Evolutionary conservation across 1,139 yeast genomes (phyloP).

Genomic region (Blastobotrys raffinosifermentans): DNA sequence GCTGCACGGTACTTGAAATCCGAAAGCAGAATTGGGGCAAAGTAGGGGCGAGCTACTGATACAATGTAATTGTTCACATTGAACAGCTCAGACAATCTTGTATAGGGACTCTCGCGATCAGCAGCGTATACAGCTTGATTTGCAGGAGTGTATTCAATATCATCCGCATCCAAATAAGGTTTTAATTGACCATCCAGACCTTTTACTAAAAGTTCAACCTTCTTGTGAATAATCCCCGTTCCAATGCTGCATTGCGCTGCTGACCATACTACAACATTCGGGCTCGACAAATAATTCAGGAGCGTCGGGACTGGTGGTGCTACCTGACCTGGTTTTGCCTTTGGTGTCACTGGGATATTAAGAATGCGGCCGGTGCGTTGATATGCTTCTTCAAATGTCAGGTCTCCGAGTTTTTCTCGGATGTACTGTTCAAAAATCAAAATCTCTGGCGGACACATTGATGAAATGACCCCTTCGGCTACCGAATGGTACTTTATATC

Average conservation of each 20-base stretch:
- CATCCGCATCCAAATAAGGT: constrained; percentile 15
- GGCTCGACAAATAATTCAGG: constrained; percentile 82
- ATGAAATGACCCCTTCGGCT: constrained; percentile 37
- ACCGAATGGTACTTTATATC: constrained; percentile 27
- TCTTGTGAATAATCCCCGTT: constrained; percentile 53
- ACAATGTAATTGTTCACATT: constrained; percentile 90
- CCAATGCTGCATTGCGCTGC: constrained; percentile 70
- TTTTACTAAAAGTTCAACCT: constrained; percentile 59
- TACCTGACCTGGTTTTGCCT: constrained; percentile 39
- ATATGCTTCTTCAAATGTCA: constrained; percentile 92
- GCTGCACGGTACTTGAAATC: constrained; percentile 66
- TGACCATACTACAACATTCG: constrained; percentile 81
- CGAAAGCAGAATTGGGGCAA: constrained; percentile 81
- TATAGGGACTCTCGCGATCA: constrained; percentile 62
- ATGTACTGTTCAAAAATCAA: constrained; percentile 74
- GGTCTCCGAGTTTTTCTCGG: constrained; percentile 66
- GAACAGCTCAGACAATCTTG: constrained; percentile 82
- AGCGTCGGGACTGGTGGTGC: constrained; percentile 52
- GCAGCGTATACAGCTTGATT: constrained; percentile 34
- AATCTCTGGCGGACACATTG: constrained; percentile 83
- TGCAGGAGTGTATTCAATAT: constrained; percentile 41
- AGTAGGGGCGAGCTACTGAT: constrained; percentile 85
- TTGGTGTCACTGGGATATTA: constrained; percentile 79
- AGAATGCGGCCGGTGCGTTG: constrained; percentile 69
- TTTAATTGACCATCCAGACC: constrained; percentile 39